Evolutionary conservation across 2,329 filamentous ascomycete species (phyloP), one percentile per base, ranked within the genome.

Genomic region (Ophiocordyceps sinensis): DNA sequence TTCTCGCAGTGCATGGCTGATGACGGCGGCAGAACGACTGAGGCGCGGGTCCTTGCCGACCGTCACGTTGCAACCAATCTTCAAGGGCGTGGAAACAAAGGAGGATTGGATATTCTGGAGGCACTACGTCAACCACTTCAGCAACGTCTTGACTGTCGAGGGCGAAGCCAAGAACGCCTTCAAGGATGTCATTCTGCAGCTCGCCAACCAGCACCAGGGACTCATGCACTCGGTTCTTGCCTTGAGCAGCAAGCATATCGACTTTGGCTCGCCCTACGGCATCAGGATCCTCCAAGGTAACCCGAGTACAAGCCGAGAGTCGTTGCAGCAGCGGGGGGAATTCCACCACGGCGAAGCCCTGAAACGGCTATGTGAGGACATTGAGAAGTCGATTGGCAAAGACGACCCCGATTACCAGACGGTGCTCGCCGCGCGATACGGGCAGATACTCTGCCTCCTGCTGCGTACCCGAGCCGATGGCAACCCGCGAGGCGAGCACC

Each of bases 151-250:
- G 40, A 94, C 84, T 1, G 73, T 94, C 15, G 84, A 89, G 53
- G 80, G 81, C 39, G 84, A 88, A 55, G 73, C 80, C 45, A 78
- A 79, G 44, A 94, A 93, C 50, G 85, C 85, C 2, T 94, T 94
- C 64, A 85, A 85, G 54, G 82, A 86, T 48, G 80, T 91, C 49
- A 66, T 94, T 30, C 68, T 94, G 3, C 84, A 85, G 2, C 82
- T 93, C 65, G 86, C 87, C 3, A 77, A 84, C 35, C 71, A 79
- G 45, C 81, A 94, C 55, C 72, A 78, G 46, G 85, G 85, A 12
- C 67, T 94, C 40, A 94, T 94, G 86, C 87, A 94, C 57, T 91
- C 86, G 11, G 77, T 94, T 39, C 71, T 94, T 41, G 86, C 84
- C 36, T 69, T 94, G 9, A 84, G 86, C 31, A 84, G 84, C 50